Conservation (phyloP, 257 asterid species). For the Solanum gracilifrons region DNA sequence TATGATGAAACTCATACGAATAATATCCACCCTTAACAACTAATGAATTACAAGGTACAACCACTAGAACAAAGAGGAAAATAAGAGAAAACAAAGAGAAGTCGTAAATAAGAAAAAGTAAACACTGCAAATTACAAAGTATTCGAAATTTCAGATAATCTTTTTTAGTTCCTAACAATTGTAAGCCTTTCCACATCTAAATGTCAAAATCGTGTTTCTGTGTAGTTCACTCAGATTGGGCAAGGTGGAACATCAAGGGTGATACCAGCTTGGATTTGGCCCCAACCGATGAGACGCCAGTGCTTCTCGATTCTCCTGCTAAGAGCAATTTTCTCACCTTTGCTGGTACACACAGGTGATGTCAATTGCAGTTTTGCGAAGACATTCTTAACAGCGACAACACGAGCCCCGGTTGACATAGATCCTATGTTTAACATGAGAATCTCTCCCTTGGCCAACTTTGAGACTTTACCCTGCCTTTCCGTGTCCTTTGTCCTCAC, state of each 20-base stretch:
- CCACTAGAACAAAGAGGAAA: neutral
- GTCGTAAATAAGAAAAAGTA: neutral
- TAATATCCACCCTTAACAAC: neutral
- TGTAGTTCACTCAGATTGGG: conserved; percentile 40
- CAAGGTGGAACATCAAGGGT: conserved; percentile 88
- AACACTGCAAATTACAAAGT: neutral
- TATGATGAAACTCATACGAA: neutral
- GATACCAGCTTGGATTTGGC: conserved; percentile 84
- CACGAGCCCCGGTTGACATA: conserved; percentile 97
- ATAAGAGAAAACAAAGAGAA: neutral
- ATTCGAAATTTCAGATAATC: conserved; percentile 16
- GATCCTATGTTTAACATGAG: conserved; percentile 98
- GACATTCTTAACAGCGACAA: conserved; percentile 72
- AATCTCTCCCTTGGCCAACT: conserved; percentile 81
- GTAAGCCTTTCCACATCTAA: conserved; percentile 43
- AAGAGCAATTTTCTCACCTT: conserved; percentile 82
- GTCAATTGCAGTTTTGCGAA: conserved; percentile 90
- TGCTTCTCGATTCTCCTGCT: conserved; percentile 95
- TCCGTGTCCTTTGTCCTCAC: conserved; percentile 93
- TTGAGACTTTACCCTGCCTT: conserved; percentile 82
- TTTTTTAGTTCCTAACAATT: conserved; percentile 36
- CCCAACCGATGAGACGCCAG: conserved; percentile 99
- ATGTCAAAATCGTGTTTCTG: neutral
- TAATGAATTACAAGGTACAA: conserved; percentile 1
- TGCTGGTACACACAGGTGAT: conserved; percentile 94